phyloP scores from a whole-genome alignment of 2,329 filamentous ascomycete genomes.

The Diaporthe citrichinensis region DNA sequence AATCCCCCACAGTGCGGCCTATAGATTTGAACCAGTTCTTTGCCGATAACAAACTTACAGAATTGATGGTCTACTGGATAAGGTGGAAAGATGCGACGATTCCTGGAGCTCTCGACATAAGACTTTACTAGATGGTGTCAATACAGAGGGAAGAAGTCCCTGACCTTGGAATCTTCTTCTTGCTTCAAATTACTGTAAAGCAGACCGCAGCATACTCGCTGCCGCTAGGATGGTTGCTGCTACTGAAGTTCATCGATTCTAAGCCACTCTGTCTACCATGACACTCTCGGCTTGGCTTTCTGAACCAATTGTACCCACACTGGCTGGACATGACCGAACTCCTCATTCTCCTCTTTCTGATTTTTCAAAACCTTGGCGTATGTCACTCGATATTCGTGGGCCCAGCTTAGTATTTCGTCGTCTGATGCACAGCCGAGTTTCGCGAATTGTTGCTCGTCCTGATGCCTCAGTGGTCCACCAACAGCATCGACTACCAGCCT shows the following conservation, averaged over 20 bases:
- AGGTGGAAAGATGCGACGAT: not conserved
- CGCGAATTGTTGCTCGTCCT: not conserved
- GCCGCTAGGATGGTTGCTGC: no score
- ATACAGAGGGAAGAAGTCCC: no score
- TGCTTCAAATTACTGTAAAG: no score
- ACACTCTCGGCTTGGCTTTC: not conserved
- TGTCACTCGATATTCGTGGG: not conserved
- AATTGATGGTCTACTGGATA: not conserved
- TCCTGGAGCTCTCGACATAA: not conserved
- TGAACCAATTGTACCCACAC: not conserved
- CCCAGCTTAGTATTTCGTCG: not conserved
- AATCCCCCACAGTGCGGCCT: not conserved
- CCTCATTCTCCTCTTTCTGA: not conserved
- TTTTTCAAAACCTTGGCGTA: not conserved
- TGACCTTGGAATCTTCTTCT: no score
- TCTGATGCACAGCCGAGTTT: not conserved
- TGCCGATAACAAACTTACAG: not conserved
- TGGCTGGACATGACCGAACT: not conserved
- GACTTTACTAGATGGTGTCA: not conserved
- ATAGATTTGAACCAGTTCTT: not conserved
- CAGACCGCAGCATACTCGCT: no score
- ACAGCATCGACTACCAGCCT: not conserved
- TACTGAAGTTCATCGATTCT: no score
- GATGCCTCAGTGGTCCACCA: not conserved
- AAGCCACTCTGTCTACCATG: not conserved